Conservation (phyloP, 2,329 filamentous ascomycete genomes). For the Cladosporium halotolerans region DNA sequence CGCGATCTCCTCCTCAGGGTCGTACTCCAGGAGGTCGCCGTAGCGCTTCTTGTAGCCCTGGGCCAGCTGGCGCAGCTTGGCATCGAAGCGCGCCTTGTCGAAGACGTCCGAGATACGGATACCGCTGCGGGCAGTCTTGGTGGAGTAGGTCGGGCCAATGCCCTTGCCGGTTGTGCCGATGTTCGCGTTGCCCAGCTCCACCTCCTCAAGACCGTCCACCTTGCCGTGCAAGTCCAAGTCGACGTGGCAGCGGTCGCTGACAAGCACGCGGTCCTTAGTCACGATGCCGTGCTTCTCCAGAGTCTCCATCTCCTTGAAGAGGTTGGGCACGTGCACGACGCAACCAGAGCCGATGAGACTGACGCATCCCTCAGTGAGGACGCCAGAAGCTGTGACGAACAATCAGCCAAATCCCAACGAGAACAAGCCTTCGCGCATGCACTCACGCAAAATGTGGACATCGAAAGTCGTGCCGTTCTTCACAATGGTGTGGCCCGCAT, state of each 20-base stretch:
- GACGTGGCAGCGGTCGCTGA: constrained; percentile 59
- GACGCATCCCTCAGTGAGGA: constrained; percentile 63
- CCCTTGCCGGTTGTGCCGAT: constrained; percentile 47
- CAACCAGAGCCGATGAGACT: constrained; percentile 65
- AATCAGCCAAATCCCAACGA: neutral
- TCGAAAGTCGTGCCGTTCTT: constrained; percentile 44
- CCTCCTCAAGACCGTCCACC: constrained; percentile 61
- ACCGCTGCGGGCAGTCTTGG: constrained; percentile 60
- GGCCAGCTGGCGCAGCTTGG: constrained; percentile 57
- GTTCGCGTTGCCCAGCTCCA: constrained; percentile 44
- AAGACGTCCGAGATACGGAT: constrained; percentile 64
- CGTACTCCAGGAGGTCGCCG: constrained; percentile 59
- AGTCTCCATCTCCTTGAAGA: constrained; percentile 59
- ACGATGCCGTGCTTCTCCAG: constrained; percentile 57
- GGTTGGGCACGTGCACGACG: constrained; percentile 61
- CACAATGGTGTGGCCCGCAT: constrained; percentile 47
- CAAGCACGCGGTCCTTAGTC: constrained; percentile 54
- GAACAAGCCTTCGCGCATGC: neutral
- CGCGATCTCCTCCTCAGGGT: constrained; percentile 63
- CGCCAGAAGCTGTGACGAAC: constrained; percentile 51
- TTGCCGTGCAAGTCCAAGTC: constrained; percentile 60
- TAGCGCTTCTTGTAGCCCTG: constrained; percentile 61
- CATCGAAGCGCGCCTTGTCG: constrained; percentile 58
- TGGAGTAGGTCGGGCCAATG: constrained; percentile 53
- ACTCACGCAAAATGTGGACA: constrained; percentile 51